phyloP scores from a whole-genome alignment of 129 eudicot genomes.

The Chrysanthemum makinoi region DNA sequence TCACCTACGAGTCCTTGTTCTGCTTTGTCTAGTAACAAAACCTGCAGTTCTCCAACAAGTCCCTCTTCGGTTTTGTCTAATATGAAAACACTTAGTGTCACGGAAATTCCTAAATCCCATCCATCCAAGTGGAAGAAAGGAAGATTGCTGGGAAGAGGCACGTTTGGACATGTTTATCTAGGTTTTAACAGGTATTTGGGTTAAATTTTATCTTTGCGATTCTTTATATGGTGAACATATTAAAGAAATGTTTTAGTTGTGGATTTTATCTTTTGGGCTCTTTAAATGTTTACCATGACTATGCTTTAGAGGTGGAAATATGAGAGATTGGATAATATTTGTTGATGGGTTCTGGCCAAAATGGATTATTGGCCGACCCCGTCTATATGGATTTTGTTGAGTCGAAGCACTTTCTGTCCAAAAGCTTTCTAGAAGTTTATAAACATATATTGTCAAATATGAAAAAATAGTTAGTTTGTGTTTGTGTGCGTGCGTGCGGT shows the following conservation, averaged over 20 bases:
- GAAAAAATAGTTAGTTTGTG: too few species aligned
- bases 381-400: not conserved
- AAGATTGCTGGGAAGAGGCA: slow-evolving; percentile 87
- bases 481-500: too few species aligned
- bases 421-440: not conserved
- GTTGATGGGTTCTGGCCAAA: too few species aligned
- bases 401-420: too few species aligned
- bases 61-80: slow-evolving; percentile 51
- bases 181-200: slow-evolving; percentile 75
- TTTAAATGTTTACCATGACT: slow-evolving; percentile 8
- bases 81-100: slow-evolving; percentile 44
- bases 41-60: slow-evolving; percentile 57
- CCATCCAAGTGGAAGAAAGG: slow-evolving; percentile 89
- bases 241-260: not conserved
- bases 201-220: not conserved
- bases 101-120: slow-evolving; percentile 36
- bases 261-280: slow-evolving; percentile 6
- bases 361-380: too few species aligned
- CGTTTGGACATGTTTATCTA: slow-evolving; percentile 93
- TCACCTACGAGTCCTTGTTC: slow-evolving; percentile 31
- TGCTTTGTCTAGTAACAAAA: slow-evolving; percentile 40
- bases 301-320: not conserved
- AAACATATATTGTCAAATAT: too few species aligned
- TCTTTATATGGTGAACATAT: not conserved
- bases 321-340: too few species aligned